These are phyloP conservation scores for Raphanus sativus DNA, from an alignment of 345 rosid species.

Conservation along the genomic window DNA sequence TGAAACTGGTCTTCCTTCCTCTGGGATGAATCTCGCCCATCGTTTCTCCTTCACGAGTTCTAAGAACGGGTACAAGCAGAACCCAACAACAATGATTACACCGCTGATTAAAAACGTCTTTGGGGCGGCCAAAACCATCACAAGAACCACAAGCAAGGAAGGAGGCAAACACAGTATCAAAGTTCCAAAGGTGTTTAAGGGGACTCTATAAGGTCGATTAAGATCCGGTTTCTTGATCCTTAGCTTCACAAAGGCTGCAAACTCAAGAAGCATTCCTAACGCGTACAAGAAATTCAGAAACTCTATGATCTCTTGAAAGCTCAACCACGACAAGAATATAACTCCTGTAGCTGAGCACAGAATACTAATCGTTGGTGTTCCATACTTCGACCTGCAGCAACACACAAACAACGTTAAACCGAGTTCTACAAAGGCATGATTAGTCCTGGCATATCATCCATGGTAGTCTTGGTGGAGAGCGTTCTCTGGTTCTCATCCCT, in stretches of 20 bases:
- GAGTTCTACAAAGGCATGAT: background rate
- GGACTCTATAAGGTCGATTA: constrained; percentile 70
- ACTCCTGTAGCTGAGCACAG: constrained; percentile 85
- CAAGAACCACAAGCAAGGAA: constrained; percentile 63
- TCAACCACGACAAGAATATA: constrained; percentile 86
- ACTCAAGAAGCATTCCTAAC: constrained; percentile 83
- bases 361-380: constrained; percentile 88
- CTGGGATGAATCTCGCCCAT: constrained; percentile 49
- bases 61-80: constrained; percentile 56
- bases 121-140: constrained; percentile 74
- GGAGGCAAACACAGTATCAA: constrained; percentile 71
- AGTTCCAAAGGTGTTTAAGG: constrained; percentile 64
- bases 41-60: constrained; percentile 50
- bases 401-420: constrained; percentile 16
- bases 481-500: too few species aligned
- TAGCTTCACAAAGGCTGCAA: constrained; percentile 78
- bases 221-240: constrained; percentile 78
- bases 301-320: constrained; percentile 88
- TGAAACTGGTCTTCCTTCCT: constrained; percentile 23
- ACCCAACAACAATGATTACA: constrained; percentile 51
- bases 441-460: too few species aligned
- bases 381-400: constrained; percentile 70
- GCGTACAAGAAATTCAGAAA: constrained; percentile 87
- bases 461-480: too few species aligned
- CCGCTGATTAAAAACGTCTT: constrained; percentile 69